Evolutionary conservation across 2,329 filamentous ascomycete genomes (phyloP).

Genomic region (Coccinonectria pachysandricola): DNA sequence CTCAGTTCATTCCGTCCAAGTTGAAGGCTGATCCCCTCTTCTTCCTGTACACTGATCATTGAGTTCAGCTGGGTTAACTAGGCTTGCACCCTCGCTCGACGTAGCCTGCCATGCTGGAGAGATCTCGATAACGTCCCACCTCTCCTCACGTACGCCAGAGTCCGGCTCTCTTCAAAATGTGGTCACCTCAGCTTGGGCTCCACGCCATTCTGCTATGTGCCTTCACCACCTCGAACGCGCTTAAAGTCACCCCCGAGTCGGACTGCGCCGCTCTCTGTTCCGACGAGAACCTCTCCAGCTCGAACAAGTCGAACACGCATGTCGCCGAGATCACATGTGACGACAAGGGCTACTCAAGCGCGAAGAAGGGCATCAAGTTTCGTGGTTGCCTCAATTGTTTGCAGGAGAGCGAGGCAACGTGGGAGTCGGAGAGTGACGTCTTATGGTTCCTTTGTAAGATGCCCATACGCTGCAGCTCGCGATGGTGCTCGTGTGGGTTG

Average conservation of each 20-base stretch:
- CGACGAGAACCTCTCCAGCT: conserved; percentile 26
- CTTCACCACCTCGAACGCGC: conserved; percentile 12
- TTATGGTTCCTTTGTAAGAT: conserved; percentile 38
- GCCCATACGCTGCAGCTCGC: too few species aligned
- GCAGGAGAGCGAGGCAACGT: conserved; percentile 28
- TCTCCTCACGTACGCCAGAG: background rate
- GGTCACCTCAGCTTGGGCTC: conserved; percentile 1
- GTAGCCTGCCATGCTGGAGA: conserved; percentile 4
- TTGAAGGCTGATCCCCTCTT: too few species aligned
- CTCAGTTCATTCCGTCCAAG: too few species aligned
- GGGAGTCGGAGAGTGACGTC: conserved; percentile 10
- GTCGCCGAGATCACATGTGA: conserved; percentile 37
- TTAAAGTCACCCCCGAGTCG: conserved; percentile 42
- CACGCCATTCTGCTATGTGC: conserved; percentile 2
- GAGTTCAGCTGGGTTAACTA: too few species aligned
- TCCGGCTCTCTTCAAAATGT: conserved; percentile 3
- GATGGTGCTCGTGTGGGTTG: too few species aligned
- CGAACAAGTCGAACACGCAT: conserved; percentile 30
- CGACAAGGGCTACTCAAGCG: conserved; percentile 29
- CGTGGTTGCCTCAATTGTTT: conserved; percentile 37
- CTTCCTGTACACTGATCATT: too few species aligned
- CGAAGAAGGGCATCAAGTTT: conserved; percentile 32
- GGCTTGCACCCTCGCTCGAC: too few species aligned
- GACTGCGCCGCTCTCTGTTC: conserved; percentile 38
- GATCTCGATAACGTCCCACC: conserved; percentile 1